Conservation (phyloP, 192 early-diverging fungal genomes). For the Bifiguratus adelaidae region DNA sequence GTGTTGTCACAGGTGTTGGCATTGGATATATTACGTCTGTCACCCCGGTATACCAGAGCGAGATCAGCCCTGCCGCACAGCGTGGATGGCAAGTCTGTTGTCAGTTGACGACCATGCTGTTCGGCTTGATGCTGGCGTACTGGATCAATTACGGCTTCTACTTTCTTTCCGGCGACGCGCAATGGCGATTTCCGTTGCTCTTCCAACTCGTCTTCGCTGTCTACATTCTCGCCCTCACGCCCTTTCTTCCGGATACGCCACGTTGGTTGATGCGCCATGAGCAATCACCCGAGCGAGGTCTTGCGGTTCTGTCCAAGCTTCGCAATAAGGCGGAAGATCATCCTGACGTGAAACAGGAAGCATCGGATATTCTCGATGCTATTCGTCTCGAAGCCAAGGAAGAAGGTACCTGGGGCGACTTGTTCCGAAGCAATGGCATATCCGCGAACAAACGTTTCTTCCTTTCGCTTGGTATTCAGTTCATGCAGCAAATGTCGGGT, state of each 20-base stretch:
- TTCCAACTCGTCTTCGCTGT: constrained; percentile 23
- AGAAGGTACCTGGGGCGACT: no score
- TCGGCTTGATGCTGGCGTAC: constrained; percentile 21
- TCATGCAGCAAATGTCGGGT: constrained; percentile 78
- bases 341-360: neutral
- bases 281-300: no score
- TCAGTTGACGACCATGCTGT: constrained; percentile 14
- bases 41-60: constrained; percentile 18
- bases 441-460: constrained; percentile 23
- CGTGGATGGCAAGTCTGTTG: constrained; percentile 20
- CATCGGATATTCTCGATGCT: neutral
- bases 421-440: no score
- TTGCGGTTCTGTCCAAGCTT: neutral
- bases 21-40: constrained; percentile 23
- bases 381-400: neutral
- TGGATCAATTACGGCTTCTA: constrained; percentile 23
- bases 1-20: constrained; percentile 24
- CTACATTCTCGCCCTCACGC: constrained; percentile 10
- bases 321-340: neutral
- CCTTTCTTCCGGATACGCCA: constrained; percentile 18
- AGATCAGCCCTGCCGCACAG: constrained; percentile 17
- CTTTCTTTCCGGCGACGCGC: constrained; percentile 15
- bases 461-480: constrained; percentile 43
- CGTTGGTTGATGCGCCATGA: no score
- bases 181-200: constrained; percentile 21